Conservation (phyloP, 805 yeast species). For the Teunomyces lycoperdinae region DNA sequence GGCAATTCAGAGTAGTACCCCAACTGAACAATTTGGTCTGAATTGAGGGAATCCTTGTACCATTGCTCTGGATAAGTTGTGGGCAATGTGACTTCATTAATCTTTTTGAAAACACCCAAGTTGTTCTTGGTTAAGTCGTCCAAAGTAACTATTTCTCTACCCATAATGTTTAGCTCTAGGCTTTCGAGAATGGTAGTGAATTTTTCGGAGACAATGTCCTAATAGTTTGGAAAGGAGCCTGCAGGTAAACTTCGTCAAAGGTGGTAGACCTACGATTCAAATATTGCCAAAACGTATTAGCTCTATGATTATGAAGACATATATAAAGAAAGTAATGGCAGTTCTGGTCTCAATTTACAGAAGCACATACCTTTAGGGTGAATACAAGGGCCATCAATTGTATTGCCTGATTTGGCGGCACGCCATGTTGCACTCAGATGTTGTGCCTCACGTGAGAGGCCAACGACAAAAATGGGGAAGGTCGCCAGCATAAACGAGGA, state of each 20-base stretch:
- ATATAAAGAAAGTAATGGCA: no score
- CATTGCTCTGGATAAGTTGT: constrained; percentile 49
- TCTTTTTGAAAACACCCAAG: constrained; percentile 54
- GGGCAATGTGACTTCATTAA: constrained; percentile 54
- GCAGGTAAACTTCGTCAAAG: no score
- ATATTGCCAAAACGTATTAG: no score
- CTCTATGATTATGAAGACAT: no score
- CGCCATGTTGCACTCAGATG: not conserved
- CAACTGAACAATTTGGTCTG: constrained; percentile 53
- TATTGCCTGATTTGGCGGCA: not conserved
- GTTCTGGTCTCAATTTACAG: no score
- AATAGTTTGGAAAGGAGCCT: not conserved
- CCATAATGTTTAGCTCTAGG: constrained; percentile 14
- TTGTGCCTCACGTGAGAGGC: not conserved
- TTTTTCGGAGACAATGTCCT: not conserved
- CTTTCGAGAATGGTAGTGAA: not conserved
- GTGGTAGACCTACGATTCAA: no score
- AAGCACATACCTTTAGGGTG: no score
- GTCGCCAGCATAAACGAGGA: not conserved
- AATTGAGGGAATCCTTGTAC: constrained; percentile 46
- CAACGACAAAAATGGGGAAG: not conserved
- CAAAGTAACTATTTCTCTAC: constrained; percentile 46
- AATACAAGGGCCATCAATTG: no score
- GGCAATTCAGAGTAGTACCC: constrained; percentile 75
- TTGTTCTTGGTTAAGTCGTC: constrained; percentile 63